Evolutionary conservation across 371 early-diverging fungal species (phyloP).

Genomic region (Mortierella sp.): DNA sequence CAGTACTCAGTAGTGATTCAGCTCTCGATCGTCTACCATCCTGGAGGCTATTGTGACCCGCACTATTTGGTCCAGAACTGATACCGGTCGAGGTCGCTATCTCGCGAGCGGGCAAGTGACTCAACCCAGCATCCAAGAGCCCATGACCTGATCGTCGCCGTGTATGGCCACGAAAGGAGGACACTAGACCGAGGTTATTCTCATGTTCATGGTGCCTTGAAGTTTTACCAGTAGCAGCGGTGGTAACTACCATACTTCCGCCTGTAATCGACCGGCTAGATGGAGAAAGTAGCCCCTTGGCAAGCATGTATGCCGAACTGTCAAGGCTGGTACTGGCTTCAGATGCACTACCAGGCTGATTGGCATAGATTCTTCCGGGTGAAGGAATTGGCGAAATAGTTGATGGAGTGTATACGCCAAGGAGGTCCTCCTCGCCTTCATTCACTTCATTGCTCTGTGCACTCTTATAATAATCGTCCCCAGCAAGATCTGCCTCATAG

Average conservation of each 20-base stretch:
- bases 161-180: slow-evolving; percentile 18
- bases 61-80: slow-evolving; percentile 43
- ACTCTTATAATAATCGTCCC: slow-evolving; percentile 7
- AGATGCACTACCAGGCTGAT: slow-evolving; percentile 18
- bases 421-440: slow-evolving; percentile 21
- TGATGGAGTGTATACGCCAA: slow-evolving; percentile 48
- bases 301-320: slow-evolving; percentile 24
- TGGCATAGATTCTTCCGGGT: slow-evolving; percentile 36
- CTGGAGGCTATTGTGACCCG: slow-evolving; percentile 29
- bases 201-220: slow-evolving; percentile 21
- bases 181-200: neutral
- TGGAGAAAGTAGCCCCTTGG: slow-evolving; percentile 43
- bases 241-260: slow-evolving; percentile 2
- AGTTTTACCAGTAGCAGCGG: slow-evolving; percentile 13
- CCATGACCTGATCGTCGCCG: slow-evolving; percentile 46
- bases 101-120: slow-evolving; percentile 30
- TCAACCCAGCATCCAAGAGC: slow-evolving; percentile 32
- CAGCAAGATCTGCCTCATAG: slow-evolving; percentile 7
- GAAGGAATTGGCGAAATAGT: slow-evolving; percentile 57
- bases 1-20: slow-evolving; percentile 48
- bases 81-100: slow-evolving; percentile 14
- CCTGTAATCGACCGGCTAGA: slow-evolving; percentile 14
- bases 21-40: slow-evolving; percentile 50
- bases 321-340: slow-evolving; percentile 48
- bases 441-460: slow-evolving; percentile 9